Conservation (phyloP, 495 filamentous ascomycete genomes). For the Letharia columbiana region DNA sequence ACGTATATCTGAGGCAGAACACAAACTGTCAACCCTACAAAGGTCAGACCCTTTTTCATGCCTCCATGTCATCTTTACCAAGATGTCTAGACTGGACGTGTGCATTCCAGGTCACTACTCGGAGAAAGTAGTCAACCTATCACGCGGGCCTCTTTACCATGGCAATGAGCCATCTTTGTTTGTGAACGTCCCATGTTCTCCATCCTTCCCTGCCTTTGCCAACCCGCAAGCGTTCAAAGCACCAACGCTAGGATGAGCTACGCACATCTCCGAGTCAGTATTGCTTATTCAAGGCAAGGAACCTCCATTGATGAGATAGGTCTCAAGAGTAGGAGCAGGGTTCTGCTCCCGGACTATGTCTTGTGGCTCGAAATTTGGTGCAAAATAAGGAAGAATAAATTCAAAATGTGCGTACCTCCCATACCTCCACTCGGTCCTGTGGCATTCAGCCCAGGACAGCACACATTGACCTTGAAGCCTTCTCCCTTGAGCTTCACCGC, state of each 20-base stretch:
- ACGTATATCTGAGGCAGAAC: neutral
- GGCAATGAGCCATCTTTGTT: neutral
- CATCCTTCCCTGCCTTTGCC: neutral
- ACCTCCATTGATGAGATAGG: too few species aligned
- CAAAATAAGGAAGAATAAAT: too few species aligned
- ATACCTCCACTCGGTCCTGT: slow-evolving; percentile 5
- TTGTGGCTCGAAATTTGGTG: too few species aligned
- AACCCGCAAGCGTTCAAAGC: slow-evolving; percentile 12
- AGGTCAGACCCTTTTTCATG: neutral
- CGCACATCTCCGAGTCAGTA: too few species aligned
- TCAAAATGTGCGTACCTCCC: neutral
- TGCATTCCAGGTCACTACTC: too few species aligned
- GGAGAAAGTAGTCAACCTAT: too few species aligned
- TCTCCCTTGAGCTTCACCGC: slow-evolving; percentile 18
- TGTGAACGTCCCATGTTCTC: neutral
- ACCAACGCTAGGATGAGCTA: slow-evolving; percentile 9
- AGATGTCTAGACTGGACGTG: neutral
- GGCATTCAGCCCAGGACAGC: slow-evolving; percentile 10
- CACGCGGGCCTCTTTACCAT: neutral
- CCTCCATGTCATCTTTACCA: neutral
- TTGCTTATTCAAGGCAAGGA: too few species aligned
- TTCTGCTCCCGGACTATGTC: too few species aligned
- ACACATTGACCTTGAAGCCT: slow-evolving; percentile 21
- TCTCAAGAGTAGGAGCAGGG: too few species aligned
- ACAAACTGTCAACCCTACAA: neutral